Conservation (phyloP, 2,329 filamentous ascomycete genomes). For the Ascochyta clinopodiicola region DNA sequence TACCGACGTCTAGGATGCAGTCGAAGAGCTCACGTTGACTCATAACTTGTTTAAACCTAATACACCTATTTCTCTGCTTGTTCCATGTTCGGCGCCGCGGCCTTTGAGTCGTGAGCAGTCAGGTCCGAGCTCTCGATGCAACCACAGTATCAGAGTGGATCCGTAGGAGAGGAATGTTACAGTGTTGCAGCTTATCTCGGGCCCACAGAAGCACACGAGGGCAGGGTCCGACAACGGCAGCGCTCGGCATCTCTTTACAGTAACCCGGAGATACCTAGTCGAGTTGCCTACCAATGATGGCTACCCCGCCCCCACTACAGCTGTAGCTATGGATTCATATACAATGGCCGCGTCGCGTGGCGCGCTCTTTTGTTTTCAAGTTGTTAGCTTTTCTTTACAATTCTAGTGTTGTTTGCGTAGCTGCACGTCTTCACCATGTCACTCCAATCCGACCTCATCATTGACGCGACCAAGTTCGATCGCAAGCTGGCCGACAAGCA, state of each 20-base stretch:
- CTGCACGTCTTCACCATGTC: conserved; percentile 25
- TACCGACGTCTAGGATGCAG: conserved; percentile 38
- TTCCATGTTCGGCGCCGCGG: no score
- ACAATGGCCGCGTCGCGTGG: conserved; percentile 5
- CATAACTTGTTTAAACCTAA: conserved; percentile 10
- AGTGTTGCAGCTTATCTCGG: conserved; percentile 5
- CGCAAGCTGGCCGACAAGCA: conserved; percentile 49
- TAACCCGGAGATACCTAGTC: conserved; percentile 17
- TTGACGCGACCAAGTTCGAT: conserved; percentile 55
- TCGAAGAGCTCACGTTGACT: conserved; percentile 35
- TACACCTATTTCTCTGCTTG: conserved; percentile 12
- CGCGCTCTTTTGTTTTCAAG: not conserved
- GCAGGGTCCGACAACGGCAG: conserved; percentile 5
- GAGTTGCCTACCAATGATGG: conserved; percentile 4
- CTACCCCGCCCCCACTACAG: conserved; percentile 27
- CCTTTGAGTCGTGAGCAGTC: no score
- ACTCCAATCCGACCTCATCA: conserved; percentile 48
- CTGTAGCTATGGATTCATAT: not conserved
- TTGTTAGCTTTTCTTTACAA: not conserved
- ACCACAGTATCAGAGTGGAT: not conserved
- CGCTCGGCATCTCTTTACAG: conserved; percentile 20
- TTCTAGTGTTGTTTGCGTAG: not conserved
- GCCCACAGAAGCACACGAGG: conserved; percentile 1
- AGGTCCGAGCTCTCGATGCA: not conserved
- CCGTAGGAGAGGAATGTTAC: not conserved